Evolutionary conservation across 2,329 filamentous ascomycete species (phyloP).

Genomic region (Dactylonectria macrodidyma): DNA sequence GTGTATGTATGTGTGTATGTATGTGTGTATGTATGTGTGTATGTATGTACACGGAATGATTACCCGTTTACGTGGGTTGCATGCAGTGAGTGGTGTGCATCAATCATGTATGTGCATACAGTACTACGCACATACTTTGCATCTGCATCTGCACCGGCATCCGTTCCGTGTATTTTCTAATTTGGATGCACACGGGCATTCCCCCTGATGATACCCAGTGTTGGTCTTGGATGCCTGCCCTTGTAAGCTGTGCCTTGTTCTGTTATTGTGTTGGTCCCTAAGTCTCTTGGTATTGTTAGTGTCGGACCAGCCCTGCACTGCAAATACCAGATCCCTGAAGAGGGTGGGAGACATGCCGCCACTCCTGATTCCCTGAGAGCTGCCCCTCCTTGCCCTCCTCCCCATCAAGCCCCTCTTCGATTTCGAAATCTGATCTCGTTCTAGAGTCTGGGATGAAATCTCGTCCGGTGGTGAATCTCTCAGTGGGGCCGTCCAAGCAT

Average conservation of each 20-base stretch:
- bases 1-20: too few species aligned
- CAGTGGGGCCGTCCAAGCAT: too few species aligned
- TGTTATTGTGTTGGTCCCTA: too few species aligned
- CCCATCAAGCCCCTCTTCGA: slow-evolving; percentile 1
- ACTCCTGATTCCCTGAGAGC: not conserved
- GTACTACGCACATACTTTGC: too few species aligned
- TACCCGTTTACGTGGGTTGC: too few species aligned
- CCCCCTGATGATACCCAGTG: slow-evolving; percentile 3
- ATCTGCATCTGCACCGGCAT: not conserved
- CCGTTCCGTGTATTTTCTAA: not conserved
- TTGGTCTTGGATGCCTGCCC: not conserved
- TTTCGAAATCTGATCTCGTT: slow-evolving; percentile 29
- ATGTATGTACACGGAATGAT: too few species aligned
- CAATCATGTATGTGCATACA: too few species aligned
- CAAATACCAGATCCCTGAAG: slow-evolving; percentile 17
- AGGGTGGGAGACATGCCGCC: not conserved
- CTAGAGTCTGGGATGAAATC: not conserved
- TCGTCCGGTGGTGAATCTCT: not conserved
- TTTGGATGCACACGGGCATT: slow-evolving; percentile 17
- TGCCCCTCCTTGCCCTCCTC: too few species aligned
- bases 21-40: too few species aligned
- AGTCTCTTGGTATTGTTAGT: not conserved
- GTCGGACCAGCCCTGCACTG: slow-evolving; percentile 14
- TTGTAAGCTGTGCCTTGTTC: not conserved
- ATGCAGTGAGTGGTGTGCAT: too few species aligned